These are phyloP conservation scores for Botrytis tulipae DNA, from an alignment of 2,329 filamentous ascomycete species.

Conservation along the genomic window DNA sequence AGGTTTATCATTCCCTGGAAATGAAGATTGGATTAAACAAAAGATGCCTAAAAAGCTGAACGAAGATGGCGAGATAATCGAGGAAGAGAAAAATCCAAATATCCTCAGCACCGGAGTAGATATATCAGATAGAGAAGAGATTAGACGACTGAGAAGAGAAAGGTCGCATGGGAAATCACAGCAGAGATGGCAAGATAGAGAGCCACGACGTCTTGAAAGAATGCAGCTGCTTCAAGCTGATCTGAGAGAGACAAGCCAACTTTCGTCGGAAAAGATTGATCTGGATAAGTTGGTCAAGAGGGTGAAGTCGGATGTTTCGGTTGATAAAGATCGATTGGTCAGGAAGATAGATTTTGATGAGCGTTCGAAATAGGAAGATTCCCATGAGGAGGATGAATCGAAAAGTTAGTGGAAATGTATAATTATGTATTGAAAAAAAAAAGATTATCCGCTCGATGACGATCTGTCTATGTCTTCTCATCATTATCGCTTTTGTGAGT, in stretches of 20 bases:
- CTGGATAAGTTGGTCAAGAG: background rate
- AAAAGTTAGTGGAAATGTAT: background rate
- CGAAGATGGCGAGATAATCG: conserved; percentile 6
- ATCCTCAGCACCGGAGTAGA: background rate
- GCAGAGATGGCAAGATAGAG: background rate
- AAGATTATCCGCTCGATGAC: background rate
- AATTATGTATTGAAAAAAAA: background rate
- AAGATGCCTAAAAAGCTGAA: background rate
- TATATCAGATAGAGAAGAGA: background rate
- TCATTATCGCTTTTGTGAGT: background rate
- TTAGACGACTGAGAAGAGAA: background rate
- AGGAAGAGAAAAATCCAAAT: background rate
- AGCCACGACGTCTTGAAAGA: background rate
- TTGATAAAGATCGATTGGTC: background rate
- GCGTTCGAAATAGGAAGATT: too few relatives aligned
- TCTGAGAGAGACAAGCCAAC: background rate
- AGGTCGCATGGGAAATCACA: background rate
- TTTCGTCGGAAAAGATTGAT: background rate
- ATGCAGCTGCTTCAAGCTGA: background rate
- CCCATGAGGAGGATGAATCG: background rate
- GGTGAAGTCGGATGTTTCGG: background rate
- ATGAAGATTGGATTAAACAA: background rate
- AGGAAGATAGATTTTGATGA: background rate
- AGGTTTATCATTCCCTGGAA: conserved; percentile 10
- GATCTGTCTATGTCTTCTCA: too few relatives aligned